Evolutionary conservation across 306 rosid genomes (phyloP).

Genomic region (Malus domestica): ASM211411v1 NC_041799.1:40526501-40527000

Average conservation of each 20-base stretch:
- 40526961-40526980: background rate
- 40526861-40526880: background rate
- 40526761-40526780: too few species aligned
- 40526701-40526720: too few species aligned
- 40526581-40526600: constrained; percentile 1
- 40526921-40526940: background rate
- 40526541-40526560: background rate
- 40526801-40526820: too few species aligned
- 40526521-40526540: background rate
- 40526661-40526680: background rate
- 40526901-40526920: background rate
- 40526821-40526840: too few species aligned
- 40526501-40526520: background rate
- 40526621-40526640: background rate
- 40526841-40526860: too few species aligned
- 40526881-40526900: background rate
- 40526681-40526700: background rate
- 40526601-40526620: constrained; percentile 3
- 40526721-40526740: too few species aligned
- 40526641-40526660: background rate
- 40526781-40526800: too few species aligned
- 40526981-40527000: background rate
- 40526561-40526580: background rate
- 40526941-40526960: too few species aligned
- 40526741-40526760: background rate